Conservation (phyloP, 2,329 filamentous ascomycete genomes). For the Seiridium cupressi region DNA sequence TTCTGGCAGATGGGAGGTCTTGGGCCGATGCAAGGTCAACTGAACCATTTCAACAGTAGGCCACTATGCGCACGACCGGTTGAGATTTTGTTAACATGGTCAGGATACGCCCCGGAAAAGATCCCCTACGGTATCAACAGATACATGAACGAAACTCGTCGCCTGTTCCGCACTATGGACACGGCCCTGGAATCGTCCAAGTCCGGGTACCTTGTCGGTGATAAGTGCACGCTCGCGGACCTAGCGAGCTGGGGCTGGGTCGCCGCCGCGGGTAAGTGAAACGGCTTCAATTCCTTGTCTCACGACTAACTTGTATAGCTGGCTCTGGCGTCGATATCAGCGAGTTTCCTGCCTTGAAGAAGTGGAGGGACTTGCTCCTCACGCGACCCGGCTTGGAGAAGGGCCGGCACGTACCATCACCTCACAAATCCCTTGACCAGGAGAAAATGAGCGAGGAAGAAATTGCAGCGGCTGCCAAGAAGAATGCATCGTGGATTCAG, state of each 20-base stretch:
- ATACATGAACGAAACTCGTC: neutral
- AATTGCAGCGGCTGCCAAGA: conserved; percentile 49
- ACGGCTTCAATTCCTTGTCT: too few relatives aligned
- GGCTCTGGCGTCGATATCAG: conserved; percentile 63
- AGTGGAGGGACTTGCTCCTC: conserved; percentile 57
- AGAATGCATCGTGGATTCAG: conserved; percentile 58
- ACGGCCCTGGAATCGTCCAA: neutral
- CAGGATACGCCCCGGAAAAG: conserved; percentile 12
- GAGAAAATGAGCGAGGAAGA: conserved; percentile 37
- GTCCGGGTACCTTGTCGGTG: conserved; percentile 8
- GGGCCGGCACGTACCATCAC: conserved; percentile 61
- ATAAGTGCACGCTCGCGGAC: conserved; percentile 2
- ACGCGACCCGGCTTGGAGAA: conserved; percentile 47
- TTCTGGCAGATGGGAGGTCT: conserved; percentile 78
- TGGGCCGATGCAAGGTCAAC: conserved; percentile 80
- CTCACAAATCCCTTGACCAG: conserved; percentile 53
- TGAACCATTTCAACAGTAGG: conserved; percentile 76
- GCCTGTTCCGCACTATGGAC: conserved; percentile 7
- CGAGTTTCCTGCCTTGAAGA: conserved; percentile 61
- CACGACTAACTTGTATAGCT: conserved; percentile 20
- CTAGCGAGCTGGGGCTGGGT: conserved; percentile 6
- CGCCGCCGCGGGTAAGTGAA: neutral
- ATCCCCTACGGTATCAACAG: conserved; percentile 6
- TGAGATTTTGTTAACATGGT: neutral
- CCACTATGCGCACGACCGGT: neutral